Evolutionary conservation across 208 protist species (phyloP).

Genomic region (Phytomonas serpens): DNA sequence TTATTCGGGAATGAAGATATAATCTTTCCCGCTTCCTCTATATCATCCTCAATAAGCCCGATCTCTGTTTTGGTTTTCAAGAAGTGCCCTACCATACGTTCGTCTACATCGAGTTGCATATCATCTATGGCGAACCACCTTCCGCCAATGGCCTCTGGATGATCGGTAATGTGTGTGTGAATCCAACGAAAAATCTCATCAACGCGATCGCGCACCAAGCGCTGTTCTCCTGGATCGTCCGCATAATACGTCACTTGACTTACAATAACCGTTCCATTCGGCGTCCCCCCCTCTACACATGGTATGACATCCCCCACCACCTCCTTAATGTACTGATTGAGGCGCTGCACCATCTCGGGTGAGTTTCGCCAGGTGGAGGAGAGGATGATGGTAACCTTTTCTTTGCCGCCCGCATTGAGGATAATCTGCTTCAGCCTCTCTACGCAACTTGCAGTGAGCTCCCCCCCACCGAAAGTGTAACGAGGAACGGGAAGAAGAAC

Average conservation of each 20-base stretch:
- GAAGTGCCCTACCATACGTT: conserved; percentile 68
- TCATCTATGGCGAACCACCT: conserved; percentile 85
- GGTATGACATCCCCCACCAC: conserved; percentile 32
- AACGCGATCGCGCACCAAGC: conserved; percentile 74
- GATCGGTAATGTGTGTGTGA: conserved; percentile 48
- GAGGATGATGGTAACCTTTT: conserved; percentile 69
- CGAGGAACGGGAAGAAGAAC: conserved; percentile 74
- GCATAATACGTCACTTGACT: conserved; percentile 67
- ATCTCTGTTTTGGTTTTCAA: conserved; percentile 65
- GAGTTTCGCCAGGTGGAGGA: conserved; percentile 82
- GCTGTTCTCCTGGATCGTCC: conserved; percentile 69
- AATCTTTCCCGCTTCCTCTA: conserved; percentile 26
- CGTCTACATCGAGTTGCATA: conserved; percentile 82
- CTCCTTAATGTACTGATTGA: conserved; percentile 51
- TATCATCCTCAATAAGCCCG: conserved; percentile 51
- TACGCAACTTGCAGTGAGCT: conserved; percentile 50
- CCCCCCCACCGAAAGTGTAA: conserved; percentile 76
- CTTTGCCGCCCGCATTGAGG: conserved; percentile 26
- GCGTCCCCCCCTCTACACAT: conserved; percentile 39
- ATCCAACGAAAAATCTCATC: conserved; percentile 77
- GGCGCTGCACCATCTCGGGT: conserved; percentile 45
- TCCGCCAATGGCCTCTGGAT: conserved; percentile 68
- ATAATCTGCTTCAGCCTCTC: conserved; percentile 36
- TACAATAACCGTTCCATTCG: conserved; percentile 63
- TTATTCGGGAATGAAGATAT: conserved; percentile 28